Percentiles rank a stretch among this genome's conserved stretches.
These are phyloP conservation scores for Pelagophyceae sp. DNA, from an alignment of 352 stramenopile genomes.

Conservation along the genomic window DNA sequence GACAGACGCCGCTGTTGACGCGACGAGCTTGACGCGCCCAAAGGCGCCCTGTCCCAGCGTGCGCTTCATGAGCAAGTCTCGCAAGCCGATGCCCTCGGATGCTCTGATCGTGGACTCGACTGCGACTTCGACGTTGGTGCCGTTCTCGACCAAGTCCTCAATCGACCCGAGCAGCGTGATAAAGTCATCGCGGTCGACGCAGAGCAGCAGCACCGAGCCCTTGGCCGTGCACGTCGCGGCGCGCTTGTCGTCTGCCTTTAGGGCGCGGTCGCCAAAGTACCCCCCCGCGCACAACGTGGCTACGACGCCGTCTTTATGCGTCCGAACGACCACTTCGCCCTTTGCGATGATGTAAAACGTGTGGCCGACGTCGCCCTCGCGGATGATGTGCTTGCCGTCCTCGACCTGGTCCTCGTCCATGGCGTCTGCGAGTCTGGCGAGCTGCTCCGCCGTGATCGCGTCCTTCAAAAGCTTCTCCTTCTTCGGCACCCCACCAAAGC, in stretches of 20 bases:
- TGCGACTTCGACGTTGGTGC: background rate
- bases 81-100: slow-evolving; percentile 44
- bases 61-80: slow-evolving; percentile 75
- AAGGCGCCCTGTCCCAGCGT: slow-evolving; percentile 89
- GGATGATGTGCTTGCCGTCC: slow-evolving; percentile 73
- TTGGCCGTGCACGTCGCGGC: slow-evolving; percentile 42
- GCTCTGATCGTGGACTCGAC: slow-evolving; percentile 35
- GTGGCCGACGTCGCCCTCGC: slow-evolving; percentile 70
- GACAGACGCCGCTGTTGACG: no score
- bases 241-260: slow-evolving; percentile 29
- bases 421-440: slow-evolving; percentile 66
- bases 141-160: slow-evolving; percentile 1
- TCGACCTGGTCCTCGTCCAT: slow-evolving; percentile 68
- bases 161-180: slow-evolving; percentile 81
- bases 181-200: slow-evolving; percentile 84
- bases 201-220: slow-evolving; percentile 33
- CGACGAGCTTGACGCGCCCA: slow-evolving; percentile 76
- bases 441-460: slow-evolving; percentile 65
- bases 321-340: slow-evolving; percentile 50
- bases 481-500: slow-evolving; percentile 17
- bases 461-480: slow-evolving; percentile 35
- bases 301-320: slow-evolving; percentile 26
- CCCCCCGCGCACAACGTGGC: slow-evolving; percentile 27
- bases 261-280: slow-evolving; percentile 42
- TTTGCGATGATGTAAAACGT: slow-evolving; percentile 85